phyloP scores from a whole-genome alignment of 192 early-diverging fungal genomes.

The Chytriomyces sp. region DNA sequence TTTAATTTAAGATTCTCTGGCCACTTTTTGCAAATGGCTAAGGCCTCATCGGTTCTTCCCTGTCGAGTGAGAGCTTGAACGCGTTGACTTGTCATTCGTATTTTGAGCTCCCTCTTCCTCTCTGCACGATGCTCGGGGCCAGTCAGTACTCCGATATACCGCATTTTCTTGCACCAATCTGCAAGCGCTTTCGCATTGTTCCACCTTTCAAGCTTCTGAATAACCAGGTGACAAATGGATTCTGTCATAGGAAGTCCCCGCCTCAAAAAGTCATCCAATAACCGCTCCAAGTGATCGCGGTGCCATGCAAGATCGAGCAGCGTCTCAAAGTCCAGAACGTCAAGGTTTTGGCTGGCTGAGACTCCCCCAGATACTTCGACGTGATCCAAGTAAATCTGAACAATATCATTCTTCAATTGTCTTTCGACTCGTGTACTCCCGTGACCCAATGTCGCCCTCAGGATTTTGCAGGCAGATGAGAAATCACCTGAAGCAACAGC shows the following conservation, averaged over 20 bases:
- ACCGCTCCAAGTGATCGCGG: not conserved
- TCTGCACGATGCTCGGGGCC: not conserved
- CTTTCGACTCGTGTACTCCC: not conserved
- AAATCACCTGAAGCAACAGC: not conserved
- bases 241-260: not conserved
- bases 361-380: not conserved
- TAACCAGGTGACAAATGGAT: not conserved
- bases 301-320: not conserved
- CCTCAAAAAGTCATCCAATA: slow-evolving; percentile 1
- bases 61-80: not conserved
- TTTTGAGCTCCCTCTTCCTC: not conserved
- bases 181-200: not conserved
- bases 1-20: not conserved
- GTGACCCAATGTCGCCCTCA: not conserved
- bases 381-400: not conserved
- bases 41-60: not conserved
- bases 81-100: not conserved
- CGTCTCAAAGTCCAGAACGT: slow-evolving; percentile 10
- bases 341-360: not conserved
- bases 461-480: not conserved
- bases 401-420: not conserved
- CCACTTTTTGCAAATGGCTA: not conserved
- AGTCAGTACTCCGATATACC: not conserved
- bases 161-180: not conserved
- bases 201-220: not conserved